Conservation (phyloP, 2,329 filamentous ascomycete species). For the Chaetoscypha palmicola region DNA sequence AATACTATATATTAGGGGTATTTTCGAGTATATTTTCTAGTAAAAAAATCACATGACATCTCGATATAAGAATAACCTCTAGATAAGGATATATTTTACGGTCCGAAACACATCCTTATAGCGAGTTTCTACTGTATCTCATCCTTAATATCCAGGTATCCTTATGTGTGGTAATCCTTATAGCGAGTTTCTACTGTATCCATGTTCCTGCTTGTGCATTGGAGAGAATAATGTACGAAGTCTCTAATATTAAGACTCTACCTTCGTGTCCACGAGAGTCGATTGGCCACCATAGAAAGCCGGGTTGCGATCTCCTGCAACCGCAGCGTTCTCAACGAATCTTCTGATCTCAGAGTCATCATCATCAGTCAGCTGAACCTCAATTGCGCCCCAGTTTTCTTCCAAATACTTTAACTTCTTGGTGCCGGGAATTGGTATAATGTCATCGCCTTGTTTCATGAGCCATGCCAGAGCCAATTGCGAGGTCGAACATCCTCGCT, state of each 20-base stretch:
- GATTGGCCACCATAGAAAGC: not conserved
- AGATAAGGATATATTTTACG: no score
- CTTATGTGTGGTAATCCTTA: no score
- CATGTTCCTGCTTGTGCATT: no score
- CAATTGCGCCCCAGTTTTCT: slow-evolving; percentile 35
- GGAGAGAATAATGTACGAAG: no score
- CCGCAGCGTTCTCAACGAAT: slow-evolving; percentile 30
- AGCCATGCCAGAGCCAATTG: slow-evolving; percentile 60
- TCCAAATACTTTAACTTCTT: slow-evolving; percentile 41
- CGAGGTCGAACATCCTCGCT: slow-evolving; percentile 46
- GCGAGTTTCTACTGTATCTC: no score
- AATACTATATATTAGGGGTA: no score
- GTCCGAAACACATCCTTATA: no score
- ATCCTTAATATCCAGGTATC: no score
- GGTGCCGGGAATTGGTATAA: slow-evolving; percentile 53
- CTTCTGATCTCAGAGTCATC: slow-evolving; percentile 32
- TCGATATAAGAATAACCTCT: no score
- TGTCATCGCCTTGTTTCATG: slow-evolving; percentile 50
- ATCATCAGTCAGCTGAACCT: slow-evolving; percentile 32
- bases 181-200: no score
- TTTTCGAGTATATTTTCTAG: no score
- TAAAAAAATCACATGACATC: no score
- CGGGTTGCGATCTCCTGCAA: slow-evolving; percentile 10
- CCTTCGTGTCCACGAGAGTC: not conserved
- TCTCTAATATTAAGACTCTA: not conserved